Base-by-base conservation (phyloP, 768 basidiomycete genomes). In the Calvatia gigantea region DNA sequence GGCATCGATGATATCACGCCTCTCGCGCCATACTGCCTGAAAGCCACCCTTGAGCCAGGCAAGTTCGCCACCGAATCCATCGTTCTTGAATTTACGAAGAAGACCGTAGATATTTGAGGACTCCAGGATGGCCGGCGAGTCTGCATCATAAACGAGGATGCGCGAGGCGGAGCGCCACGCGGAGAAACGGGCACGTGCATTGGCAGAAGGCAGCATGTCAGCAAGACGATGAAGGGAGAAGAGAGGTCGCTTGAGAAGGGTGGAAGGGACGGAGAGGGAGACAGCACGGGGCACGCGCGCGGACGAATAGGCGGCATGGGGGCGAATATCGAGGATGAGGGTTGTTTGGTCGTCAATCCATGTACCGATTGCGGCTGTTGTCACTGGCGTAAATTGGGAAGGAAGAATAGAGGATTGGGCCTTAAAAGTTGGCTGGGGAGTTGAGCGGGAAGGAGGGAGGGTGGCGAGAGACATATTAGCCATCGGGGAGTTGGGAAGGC, bases 201-300 rank as follows among this genome's bases (percentile, higher is more conserved):
- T 64, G 37, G 69, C 58, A 5, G 81, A 82, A 7, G 88, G 81
- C n/a, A 98, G 80, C 87, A 95, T 94, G 25, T 83, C 83, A 6
- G 81, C 73, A 25, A 98, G 79, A 38, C 85, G 85, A 38, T 83
- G 76, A 7, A 96, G 79, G 25, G 90, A 86, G 73, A 94, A 96
- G 2, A 86, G 77, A 1, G 94, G 94, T 0, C 95, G 86, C 60
- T 93, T 94, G 66, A 98, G 86, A 19, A 98, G 86, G 0, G 94
- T 98, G 2, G 95, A 94, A 1, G 96, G 95, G 4, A 97, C 90
- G 44, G 90, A 91, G 59, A 98, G 82, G 45, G 92, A 92, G 51
- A 97, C 74, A 6, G 94, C 86, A 45, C 70, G 63, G 37, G 79
- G 79, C 28, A 97, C 62, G 47, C 93, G 86, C 21, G 85, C 84